Evolutionary conservation across 108 stramenopile genomes (phyloP).

Genomic region (Skeletonema tropicum): DNA sequence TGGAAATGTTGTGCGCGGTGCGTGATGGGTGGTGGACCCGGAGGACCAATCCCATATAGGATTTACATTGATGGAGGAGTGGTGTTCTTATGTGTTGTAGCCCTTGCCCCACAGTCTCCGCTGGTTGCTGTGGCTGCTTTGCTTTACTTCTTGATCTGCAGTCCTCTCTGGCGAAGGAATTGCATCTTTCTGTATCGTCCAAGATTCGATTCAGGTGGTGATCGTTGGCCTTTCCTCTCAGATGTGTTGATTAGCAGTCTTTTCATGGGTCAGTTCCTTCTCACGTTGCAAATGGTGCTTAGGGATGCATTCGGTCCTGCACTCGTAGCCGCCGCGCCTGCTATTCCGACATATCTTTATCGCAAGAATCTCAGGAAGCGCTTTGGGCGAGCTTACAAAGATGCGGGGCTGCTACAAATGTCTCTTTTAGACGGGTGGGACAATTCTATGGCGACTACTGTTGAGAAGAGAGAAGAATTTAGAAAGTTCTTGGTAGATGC

Average conservation of each 20-base stretch:
- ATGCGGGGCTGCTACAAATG: slow-evolving; percentile 83
- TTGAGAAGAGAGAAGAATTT: slow-evolving; percentile 78
- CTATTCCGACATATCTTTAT: slow-evolving; percentile 66
- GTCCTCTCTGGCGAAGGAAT: slow-evolving; percentile 75
- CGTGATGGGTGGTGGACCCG: slow-evolving; percentile 67
- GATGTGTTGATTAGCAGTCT: slow-evolving; percentile 72
- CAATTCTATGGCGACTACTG: slow-evolving; percentile 54
- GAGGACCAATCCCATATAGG: slow-evolving; percentile 81
- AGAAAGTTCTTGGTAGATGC: slow-evolving; percentile 83
- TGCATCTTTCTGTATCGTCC: slow-evolving; percentile 84
- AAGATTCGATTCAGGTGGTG: slow-evolving; percentile 77
- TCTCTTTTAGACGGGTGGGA: slow-evolving; percentile 87
- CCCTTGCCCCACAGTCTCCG: slow-evolving; percentile 80
- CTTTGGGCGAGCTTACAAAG: slow-evolving; percentile 70
- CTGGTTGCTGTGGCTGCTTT: slow-evolving; percentile 76
- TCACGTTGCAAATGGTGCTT: slow-evolving; percentile 40
- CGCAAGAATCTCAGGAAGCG: slow-evolving; percentile 54
- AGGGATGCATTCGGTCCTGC: slow-evolving; percentile 66
- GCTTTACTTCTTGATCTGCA: slow-evolving; percentile 71
- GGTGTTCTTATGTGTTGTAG: slow-evolving; percentile 75
- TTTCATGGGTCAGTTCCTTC: slow-evolving; percentile 65
- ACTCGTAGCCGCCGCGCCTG: slow-evolving; percentile 64
- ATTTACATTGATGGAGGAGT: slow-evolving; percentile 87
- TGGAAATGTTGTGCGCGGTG: slow-evolving; percentile 42
- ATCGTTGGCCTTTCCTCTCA: slow-evolving; percentile 84